Percentiles rank a stretch among this genome's conserved stretches.
These are phyloP conservation scores for Oryza brachyantha DNA, from an alignment of 176 grass and related monocot species.

Conservation along the genomic window DNA sequence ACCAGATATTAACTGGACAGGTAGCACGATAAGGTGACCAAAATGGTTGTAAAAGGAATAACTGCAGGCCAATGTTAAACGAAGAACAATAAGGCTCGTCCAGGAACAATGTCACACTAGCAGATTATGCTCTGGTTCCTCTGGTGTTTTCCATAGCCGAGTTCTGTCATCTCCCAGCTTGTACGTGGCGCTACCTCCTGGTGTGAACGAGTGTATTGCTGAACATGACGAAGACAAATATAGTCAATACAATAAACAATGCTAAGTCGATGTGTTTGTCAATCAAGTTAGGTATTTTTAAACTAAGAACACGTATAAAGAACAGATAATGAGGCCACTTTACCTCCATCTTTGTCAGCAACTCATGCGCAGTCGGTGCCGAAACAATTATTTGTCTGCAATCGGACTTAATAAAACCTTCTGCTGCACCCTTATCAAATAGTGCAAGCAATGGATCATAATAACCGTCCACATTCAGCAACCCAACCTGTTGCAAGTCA, in stretches of 20 bases:
- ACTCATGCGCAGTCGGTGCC: constrained; percentile 66
- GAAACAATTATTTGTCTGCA: constrained; percentile 81
- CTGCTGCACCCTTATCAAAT: constrained; percentile 76
- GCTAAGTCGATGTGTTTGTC: not conserved
- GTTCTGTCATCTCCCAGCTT: constrained; percentile 76
- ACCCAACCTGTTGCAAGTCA: constrained; percentile 60
- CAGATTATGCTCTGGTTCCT: constrained; percentile 33
- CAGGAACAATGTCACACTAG: constrained; percentile 22
- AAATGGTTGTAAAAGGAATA: not conserved
- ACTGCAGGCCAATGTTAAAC: constrained; percentile 14
- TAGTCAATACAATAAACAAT: constrained; percentile 7
- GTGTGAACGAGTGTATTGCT: constrained; percentile 81
- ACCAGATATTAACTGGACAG: constrained; percentile 14
- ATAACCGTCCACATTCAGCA: constrained; percentile 97
- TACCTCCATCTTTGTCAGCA: constrained; percentile 94
- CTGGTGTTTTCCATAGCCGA: constrained; percentile 60
- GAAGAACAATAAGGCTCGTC: not conserved
- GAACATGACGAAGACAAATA: constrained; percentile 24
- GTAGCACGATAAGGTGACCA: not conserved
- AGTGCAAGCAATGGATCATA: constrained; percentile 84
- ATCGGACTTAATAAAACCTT: constrained; percentile 92
- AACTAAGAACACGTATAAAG: not conserved
- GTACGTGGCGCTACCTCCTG: constrained; percentile 61
- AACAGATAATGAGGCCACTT: constrained; percentile 1
- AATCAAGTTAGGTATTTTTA: constrained; percentile 8